Evolutionary conservation across 805 yeast species (phyloP), one percentile per base, ranked within the genome.

Genomic region (Cyberlindnera bimundalis): DNA sequence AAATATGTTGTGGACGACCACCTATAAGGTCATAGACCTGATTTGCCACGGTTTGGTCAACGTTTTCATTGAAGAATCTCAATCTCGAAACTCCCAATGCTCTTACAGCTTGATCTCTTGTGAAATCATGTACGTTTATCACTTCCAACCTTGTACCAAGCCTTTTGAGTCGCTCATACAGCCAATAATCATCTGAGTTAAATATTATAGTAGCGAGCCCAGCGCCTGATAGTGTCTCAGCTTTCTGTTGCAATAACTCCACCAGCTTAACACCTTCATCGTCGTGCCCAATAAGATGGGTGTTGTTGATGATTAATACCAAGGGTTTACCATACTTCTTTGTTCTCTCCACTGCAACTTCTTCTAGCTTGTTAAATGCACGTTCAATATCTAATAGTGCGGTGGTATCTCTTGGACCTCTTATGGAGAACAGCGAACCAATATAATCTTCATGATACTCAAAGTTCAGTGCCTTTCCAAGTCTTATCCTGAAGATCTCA

Each of bases 151-250:
- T 69, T 0, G 95, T 86, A 0, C 89, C 86, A 15, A 82, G 65
- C 40, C 71, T 71, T 52, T 81, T 82, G 48, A 86, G 65, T 41
- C 88, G 75, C 51, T 85, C 93, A 58, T 84, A 86, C 1, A 86
- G 73, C 95, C 95, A 86, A 61, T 86, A 86, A 53, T 86, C 95
- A 59, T 85, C 95, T 46, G 85, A 76, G 52, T 83, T 83, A 67
- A 85, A 84, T 11, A 85, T 67, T 62, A 84, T 76, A 0, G 72
- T 67, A 2, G 59, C 55, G 10, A 61, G 39, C 2, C 63, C 65
- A 19, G 89, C 73, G 2, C 91, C 91, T 45, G 88, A 74, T 29
- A 86, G 66, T 11, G 78, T 60, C 54, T 86, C 95, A 0, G 95
- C 95, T 56, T 85, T 85, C 52, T 86, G 95, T 54, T 86, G 95